Conservation (phyloP, 805 yeast genomes). For the Vanderwaltozyma polyspora region DNA sequence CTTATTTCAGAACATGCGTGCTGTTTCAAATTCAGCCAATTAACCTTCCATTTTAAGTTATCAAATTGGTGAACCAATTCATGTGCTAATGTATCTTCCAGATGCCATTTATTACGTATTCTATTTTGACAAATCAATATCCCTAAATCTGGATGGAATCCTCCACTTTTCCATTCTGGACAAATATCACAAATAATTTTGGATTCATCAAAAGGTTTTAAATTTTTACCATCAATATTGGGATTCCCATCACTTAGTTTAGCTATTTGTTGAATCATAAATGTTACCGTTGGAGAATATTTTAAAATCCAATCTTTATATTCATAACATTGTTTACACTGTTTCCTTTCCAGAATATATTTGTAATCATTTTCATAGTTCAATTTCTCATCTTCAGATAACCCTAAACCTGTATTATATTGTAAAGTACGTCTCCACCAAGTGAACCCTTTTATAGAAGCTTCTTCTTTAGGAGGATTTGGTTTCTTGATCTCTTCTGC, state of each 20-base stretch:
- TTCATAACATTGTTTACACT: constrained; percentile 63
- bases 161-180: constrained; percentile 78
- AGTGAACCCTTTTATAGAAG: constrained; percentile 40
- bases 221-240: constrained; percentile 5
- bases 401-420: constrained; percentile 61
- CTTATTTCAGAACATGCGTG: constrained; percentile 96
- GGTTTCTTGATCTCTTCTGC: neutral
- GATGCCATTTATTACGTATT: constrained; percentile 58
- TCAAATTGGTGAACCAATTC: constrained; percentile 92
- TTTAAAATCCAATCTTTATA: constrained; percentile 69
- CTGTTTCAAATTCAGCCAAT: constrained; percentile 75
- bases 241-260: constrained; percentile 33
- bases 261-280: constrained; percentile 74
- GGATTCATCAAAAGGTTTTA: constrained; percentile 18
- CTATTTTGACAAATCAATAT: constrained; percentile 80
- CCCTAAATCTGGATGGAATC: constrained; percentile 85
- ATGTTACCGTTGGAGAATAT: constrained; percentile 75
- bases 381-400: constrained; percentile 38
- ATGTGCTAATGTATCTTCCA: constrained; percentile 87
- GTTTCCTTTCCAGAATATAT: constrained; percentile 34
- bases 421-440: constrained; percentile 74
- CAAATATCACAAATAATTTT: constrained; percentile 66
- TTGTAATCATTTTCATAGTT: constrained; percentile 47
- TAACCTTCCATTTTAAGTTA: constrained; percentile 74
- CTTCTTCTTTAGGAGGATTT: neutral